Percentiles rank a stretch among this genome's conserved stretches.
Conservation (phyloP, 495 filamentous ascomycete species). For the Astrocystis sublimbata region DNA sequence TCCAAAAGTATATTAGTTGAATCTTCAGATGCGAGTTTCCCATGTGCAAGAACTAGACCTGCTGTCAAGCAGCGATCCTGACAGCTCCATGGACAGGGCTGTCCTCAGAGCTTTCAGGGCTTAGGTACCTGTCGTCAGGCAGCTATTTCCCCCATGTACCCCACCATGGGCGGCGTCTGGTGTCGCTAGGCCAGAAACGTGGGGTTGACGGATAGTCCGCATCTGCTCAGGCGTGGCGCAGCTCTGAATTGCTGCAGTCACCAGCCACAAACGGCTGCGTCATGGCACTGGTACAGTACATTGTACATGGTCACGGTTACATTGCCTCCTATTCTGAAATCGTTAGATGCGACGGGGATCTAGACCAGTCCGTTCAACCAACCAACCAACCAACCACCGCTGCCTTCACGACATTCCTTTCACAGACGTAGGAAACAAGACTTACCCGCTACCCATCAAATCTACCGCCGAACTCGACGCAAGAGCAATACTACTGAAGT, state of each 20-base stretch:
- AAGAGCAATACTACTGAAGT: background rate
- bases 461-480: background rate
- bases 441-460: background rate
- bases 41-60: too few species aligned
- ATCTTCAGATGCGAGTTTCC: too few species aligned
- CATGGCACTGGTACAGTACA: background rate
- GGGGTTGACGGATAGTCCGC: background rate
- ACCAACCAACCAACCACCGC: background rate
- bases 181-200: conserved; percentile 1
- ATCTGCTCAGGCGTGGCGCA: conserved; percentile 14
- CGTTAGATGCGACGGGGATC: background rate
- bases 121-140: too few species aligned
- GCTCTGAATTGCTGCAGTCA: background rate
- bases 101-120: too few species aligned
- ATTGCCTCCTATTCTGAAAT: conserved; percentile 11
- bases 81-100: too few species aligned
- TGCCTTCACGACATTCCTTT: background rate
- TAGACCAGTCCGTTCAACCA: background rate
- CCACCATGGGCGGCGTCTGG: too few species aligned
- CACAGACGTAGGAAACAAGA: background rate
- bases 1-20: too few species aligned
- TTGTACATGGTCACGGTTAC: background rate
- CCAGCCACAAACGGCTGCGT: conserved; percentile 18
- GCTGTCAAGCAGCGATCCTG: too few species aligned
- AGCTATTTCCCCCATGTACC: too few species aligned